Percentiles rank a stretch among this genome's conserved stretches.
Conservation (phyloP, 768 basidiomycete genomes). For the Pleurotus tuoliensis region DNA sequence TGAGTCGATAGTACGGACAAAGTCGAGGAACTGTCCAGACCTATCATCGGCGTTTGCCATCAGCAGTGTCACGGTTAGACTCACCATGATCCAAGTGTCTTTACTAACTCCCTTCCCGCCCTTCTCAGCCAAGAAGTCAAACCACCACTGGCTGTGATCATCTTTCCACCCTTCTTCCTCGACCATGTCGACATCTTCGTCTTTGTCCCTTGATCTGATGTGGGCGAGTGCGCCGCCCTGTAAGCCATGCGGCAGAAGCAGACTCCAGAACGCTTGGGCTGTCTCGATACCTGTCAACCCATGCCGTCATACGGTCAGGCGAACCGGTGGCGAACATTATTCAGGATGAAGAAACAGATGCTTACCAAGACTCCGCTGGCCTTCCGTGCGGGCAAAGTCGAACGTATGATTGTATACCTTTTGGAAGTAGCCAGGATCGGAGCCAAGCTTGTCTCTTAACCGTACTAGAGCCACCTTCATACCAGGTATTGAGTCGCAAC, state of each 20-base stretch:
- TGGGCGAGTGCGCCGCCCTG: conserved; percentile 60
- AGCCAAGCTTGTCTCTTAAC: conserved; percentile 56
- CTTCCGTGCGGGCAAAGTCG: conserved; percentile 69
- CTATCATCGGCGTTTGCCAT: no score
- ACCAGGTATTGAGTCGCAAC: conserved; percentile 58
- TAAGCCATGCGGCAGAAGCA: conserved; percentile 74
- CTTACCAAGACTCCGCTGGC: conserved; percentile 78
- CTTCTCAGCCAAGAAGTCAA: conserved; percentile 65
- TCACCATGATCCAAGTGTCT: conserved; percentile 86
- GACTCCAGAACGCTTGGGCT: conserved; percentile 72
- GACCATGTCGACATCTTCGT: conserved; percentile 46
- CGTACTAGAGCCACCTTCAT: conserved; percentile 57
- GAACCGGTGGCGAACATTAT: background rate
- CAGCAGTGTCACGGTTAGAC: conserved; percentile 17
- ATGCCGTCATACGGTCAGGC: background rate
- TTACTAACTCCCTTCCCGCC: conserved; percentile 78
- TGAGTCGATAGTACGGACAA: conserved; percentile 70
- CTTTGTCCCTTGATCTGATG: conserved; percentile 28
- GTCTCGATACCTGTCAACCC: conserved; percentile 52
- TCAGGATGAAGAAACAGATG: conserved; percentile 8
- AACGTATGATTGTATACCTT: conserved; percentile 81
- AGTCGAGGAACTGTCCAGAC: conserved; percentile 64
- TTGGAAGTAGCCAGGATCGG: conserved; percentile 66
- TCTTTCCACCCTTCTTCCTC: conserved; percentile 56
- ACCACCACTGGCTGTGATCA: conserved; percentile 70